A percentile compares a stretch with the other conserved stretches of the same genome.
Evolutionary conservation across 2,329 filamentous ascomycete species (phyloP).

Genomic region (Helotiales sp.): DNA sequence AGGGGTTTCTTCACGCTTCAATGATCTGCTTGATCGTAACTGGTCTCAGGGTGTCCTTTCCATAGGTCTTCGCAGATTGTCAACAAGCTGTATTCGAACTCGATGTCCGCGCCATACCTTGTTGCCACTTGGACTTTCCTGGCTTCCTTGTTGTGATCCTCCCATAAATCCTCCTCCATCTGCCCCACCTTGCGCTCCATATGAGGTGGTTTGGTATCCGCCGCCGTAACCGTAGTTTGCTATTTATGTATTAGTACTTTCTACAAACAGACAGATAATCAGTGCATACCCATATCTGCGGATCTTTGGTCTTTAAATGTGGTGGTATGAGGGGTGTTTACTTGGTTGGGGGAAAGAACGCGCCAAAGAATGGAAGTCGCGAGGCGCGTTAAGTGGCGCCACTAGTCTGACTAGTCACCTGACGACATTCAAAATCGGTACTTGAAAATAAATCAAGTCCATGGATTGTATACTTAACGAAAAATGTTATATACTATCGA

Average conservation of each 20-base stretch:
- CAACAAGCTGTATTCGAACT: not conserved
- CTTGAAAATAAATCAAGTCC: too few relatives aligned
- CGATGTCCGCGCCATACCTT: constrained; percentile 47
- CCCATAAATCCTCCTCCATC: constrained; percentile 67
- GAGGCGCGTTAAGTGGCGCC: constrained; percentile 20
- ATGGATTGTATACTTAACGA: too few relatives aligned
- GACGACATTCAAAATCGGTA: not conserved
- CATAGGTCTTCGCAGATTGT: constrained; percentile 50
- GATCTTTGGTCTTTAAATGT: constrained; percentile 8
- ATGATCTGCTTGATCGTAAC: constrained; percentile 95
- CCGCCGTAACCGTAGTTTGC: constrained; percentile 42
- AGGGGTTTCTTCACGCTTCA: constrained; percentile 59
- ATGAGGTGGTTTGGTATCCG: constrained; percentile 40
- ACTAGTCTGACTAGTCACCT: constrained; percentile 1
- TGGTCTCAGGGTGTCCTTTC: constrained; percentile 86
- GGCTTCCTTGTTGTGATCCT: constrained; percentile 65
- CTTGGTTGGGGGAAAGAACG: constrained; percentile 5
- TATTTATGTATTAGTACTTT: constrained; percentile 16
- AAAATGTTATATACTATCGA: too few relatives aligned
- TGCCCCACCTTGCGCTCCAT: constrained; percentile 60
- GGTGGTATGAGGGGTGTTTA: constrained; percentile 9
- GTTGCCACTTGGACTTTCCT: constrained; percentile 50
- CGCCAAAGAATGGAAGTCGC: constrained; percentile 7
- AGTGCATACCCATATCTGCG: constrained; percentile 24
- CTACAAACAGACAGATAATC: not conserved